These are phyloP conservation scores for Rhododendron griersonianum DNA, from an alignment of 148 eudicot species.

Conservation along the genomic window DNA sequence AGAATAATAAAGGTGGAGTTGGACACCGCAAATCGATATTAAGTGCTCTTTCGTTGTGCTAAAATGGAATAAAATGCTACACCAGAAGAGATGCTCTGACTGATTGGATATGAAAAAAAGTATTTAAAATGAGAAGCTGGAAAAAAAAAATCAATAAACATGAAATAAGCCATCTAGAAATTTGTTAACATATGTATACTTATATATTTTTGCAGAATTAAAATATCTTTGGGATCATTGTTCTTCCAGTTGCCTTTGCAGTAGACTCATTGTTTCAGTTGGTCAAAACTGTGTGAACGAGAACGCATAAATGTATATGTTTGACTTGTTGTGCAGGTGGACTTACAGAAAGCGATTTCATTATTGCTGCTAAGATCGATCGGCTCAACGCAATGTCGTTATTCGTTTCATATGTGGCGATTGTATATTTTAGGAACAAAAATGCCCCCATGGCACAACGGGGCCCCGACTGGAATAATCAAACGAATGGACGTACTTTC, in stretches of 20 bases:
- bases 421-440: too few relatives aligned
- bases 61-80: background rate
- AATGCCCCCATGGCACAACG: too few relatives aligned
- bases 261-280: background rate
- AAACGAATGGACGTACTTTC: too few relatives aligned
- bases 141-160: background rate
- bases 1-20: background rate
- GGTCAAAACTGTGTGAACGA: background rate
- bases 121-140: background rate
- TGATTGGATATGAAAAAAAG: background rate
- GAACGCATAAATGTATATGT: background rate
- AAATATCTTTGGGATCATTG: background rate
- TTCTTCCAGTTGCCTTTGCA: background rate
- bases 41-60: background rate
- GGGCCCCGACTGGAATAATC: too few relatives aligned
- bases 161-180: background rate
- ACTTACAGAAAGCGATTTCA: slow-evolving; percentile 92
- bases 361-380: slow-evolving; percentile 83
- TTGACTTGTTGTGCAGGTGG: slow-evolving; percentile 56
- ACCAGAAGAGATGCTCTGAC: background rate
- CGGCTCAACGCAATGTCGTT: slow-evolving; percentile 25
- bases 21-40: background rate
- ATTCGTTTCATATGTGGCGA: too few relatives aligned
- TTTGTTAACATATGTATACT: too few relatives aligned
- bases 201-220: background rate